Evolutionary conservation across 305 asterid species (phyloP).

Genomic region (Fraxinus sp.): DNA sequence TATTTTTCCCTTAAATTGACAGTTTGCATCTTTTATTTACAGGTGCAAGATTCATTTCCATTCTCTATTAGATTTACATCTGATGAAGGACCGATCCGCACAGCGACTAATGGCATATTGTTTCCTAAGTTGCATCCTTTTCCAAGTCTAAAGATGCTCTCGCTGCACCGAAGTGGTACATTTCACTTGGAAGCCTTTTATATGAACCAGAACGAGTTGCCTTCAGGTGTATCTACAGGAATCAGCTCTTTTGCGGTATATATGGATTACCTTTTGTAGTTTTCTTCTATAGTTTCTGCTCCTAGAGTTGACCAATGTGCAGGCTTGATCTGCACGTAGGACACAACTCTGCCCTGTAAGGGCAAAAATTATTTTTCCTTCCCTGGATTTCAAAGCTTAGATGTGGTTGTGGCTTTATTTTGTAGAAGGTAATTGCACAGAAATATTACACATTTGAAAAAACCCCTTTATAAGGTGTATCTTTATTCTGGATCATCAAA

Average conservation of each 20-base stretch:
- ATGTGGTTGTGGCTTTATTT: neutral
- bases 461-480: neutral
- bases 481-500: neutral
- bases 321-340: conserved; percentile 9
- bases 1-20: conserved; percentile 11
- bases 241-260: conserved; percentile 75
- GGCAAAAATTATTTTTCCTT: neutral
- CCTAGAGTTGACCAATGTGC: conserved; percentile 2
- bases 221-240: conserved; percentile 54
- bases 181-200: conserved; percentile 71
- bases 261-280: neutral
- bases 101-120: conserved; percentile 48
- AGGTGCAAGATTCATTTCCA: conserved; percentile 85
- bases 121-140: conserved; percentile 67
- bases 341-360: neutral
- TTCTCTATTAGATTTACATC: conserved; percentile 77
- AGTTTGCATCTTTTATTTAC: conserved; percentile 36
- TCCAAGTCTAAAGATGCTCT: conserved; percentile 73
- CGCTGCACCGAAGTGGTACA: conserved; percentile 54
- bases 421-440: neutral
- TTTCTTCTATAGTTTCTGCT: neutral
- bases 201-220: conserved; percentile 68
- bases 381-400: neutral
- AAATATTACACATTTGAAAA: neutral
- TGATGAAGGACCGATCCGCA: conserved; percentile 50